These are phyloP conservation scores for Pseudopyrenochaeta lycopersici DNA, from an alignment of 2,329 filamentous ascomycete species.

Conservation along the genomic window DNA sequence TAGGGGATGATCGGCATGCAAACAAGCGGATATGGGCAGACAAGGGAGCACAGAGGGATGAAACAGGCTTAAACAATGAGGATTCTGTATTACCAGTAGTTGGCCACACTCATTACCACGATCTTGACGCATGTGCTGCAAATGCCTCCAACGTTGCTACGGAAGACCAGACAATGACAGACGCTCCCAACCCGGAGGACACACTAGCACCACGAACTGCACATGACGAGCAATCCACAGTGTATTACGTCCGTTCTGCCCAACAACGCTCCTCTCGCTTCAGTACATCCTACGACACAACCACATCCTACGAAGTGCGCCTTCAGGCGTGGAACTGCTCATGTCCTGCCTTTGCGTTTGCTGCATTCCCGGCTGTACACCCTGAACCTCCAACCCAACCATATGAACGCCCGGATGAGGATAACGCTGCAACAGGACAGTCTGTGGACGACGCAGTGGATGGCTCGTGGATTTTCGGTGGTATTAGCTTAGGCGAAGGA, in stretches of 20 bases:
- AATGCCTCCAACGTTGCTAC: not conserved
- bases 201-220: not conserved
- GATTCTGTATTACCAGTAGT: too few relatives aligned
- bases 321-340: conserved; percentile 85
- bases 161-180: not conserved
- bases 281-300: conserved; percentile 37
- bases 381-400: conserved; percentile 15
- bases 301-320: conserved; percentile 72
- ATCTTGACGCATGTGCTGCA: not conserved
- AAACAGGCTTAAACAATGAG: too few relatives aligned
- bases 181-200: not conserved
- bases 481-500: conserved; percentile 52
- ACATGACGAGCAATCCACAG: conserved; percentile 8
- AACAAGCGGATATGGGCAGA: not conserved
- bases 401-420: not conserved
- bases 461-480: conserved; percentile 48
- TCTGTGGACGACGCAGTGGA: not conserved
- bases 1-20: not conserved
- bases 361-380: conserved; percentile 64
- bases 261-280: conserved; percentile 51
- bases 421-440: not conserved
- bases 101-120: not conserved
- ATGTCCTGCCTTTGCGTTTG: conserved; percentile 83
- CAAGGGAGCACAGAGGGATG: not conserved
- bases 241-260: conserved; percentile 73